Base-by-base conservation (phyloP, 2,329 filamentous ascomycete genomes). In the Fusarium sp. region DNA sequence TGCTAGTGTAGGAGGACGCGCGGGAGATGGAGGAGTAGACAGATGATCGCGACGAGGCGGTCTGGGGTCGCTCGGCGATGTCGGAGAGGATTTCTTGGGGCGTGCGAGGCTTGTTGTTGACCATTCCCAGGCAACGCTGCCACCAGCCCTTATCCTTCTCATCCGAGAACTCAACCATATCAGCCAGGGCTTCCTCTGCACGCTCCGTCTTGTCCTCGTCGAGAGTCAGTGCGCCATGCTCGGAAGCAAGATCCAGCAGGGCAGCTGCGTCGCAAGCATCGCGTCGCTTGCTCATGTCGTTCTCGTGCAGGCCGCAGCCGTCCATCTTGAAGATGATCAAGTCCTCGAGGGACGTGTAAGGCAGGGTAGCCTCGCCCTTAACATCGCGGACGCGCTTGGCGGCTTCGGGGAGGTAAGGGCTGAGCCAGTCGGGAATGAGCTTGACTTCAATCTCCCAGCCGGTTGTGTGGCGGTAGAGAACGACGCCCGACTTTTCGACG, bases 361-460 rank as follows among this genome's bases (percentile, higher is more conserved):
- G 75, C n/a, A 77, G 64, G 1, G 63, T 62, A 1, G 62, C 32
- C 41, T 72, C 62, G 18, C 70, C 58, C 25, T 40, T 55, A 18
- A 71, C 66, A 32, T 77, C 70, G 29, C 70, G 62, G 6, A 74
- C 72, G 5, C 64, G 65, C n/a, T 67, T 69, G 8, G 75, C 75
- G 6, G 75, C 59, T 8, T 59, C 54, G 41, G 75, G 75, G 34
- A 77, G 75, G 49, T 74, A 77, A 0, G 75, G 73, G 55, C 75
- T 76, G 5, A 77, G 67, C 75, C 75, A 77, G 70, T 77, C 75
- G 30, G 75, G 75, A 13, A 77, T 69, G 29, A 77, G 70, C 65
- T 77, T 77, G 12, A 77, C 75, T 32, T 77, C 73, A 10, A 77
- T 67, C 49, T 77, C 73, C 74, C 74, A 77, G 25, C 74, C 73